Conservation (phyloP, 805 yeast genomes). For the Yarrowia sp. region DNA sequence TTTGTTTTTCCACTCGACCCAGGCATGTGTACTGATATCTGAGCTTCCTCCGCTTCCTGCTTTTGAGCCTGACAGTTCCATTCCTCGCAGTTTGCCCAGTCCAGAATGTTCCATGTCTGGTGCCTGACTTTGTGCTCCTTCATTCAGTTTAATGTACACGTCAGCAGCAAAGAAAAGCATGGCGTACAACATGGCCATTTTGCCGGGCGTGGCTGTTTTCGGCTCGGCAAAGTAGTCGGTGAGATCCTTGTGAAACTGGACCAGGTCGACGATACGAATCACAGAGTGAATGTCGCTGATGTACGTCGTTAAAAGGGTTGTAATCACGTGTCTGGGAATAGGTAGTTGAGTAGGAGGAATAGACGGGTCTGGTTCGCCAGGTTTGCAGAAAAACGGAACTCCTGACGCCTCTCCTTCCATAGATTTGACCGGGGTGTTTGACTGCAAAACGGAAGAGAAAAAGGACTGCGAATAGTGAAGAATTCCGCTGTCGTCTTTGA, state of each 20-base stretch:
- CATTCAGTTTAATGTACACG: constrained; percentile 5
- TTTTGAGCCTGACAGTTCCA: not conserved
- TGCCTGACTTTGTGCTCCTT: not conserved
- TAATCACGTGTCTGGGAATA: not conserved
- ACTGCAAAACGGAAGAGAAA: not conserved
- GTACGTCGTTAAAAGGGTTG: not conserved
- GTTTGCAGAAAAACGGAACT: constrained; percentile 10
- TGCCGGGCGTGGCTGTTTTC: not conserved
- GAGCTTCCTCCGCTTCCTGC: not conserved
- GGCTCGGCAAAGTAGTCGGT: not conserved
- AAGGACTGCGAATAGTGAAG: constrained; percentile 21
- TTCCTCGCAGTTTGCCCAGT: not conserved
- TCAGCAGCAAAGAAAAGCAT: constrained; percentile 11
- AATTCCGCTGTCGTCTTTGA: not conserved
- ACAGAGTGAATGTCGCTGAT: constrained; percentile 7
- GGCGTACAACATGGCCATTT: constrained; percentile 6
- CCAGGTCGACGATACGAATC: constrained; percentile 6
- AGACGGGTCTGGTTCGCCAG: not conserved
- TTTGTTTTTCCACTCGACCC: not conserved
- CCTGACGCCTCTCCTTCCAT: constrained; percentile 9
- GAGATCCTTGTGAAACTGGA: not conserved
- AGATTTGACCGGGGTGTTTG: constrained; percentile 3
- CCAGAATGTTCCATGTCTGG: not conserved
- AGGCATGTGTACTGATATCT: not conserved
- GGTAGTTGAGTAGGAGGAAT: not conserved